Conservation (phyloP, 163 green algal genomes). For the Chlorella variabilis region DNA sequence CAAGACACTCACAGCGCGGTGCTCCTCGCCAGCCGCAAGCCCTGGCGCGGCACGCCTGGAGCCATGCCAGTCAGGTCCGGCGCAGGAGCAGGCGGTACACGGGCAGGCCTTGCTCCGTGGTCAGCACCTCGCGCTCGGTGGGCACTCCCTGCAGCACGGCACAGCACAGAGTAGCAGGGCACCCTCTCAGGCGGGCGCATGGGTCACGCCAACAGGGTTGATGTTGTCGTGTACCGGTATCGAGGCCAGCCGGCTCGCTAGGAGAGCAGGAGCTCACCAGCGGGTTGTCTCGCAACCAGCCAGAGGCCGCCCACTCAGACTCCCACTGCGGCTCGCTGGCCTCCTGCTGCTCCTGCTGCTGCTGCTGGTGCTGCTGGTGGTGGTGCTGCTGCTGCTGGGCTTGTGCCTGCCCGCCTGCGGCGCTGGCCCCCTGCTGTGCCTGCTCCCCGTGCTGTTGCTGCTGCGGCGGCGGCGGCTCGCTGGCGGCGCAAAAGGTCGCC, state of each 20-base stretch:
- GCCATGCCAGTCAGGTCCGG: constrained; percentile 22
- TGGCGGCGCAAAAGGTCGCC: constrained; percentile 7
- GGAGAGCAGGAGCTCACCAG: no score
- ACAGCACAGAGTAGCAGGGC: neutral
- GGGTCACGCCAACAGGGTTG: neutral
- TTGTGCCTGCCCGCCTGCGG: neutral
- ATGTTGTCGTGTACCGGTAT: no score
- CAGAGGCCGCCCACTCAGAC: constrained; percentile 57
- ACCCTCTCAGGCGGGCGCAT: neutral
- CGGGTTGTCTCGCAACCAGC: constrained; percentile 77
- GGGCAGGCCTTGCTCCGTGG: constrained; percentile 23
- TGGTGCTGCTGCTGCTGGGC: constrained; percentile 22
- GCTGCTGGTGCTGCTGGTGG: constrained; percentile 32
- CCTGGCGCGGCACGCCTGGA: no score
- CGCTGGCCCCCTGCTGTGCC: constrained; percentile 9
- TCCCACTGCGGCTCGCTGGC: constrained; percentile 25
- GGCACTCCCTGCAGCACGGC: constrained; percentile 60
- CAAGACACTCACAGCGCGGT: neutral
- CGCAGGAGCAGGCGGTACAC: constrained; percentile 75
- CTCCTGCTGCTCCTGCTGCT: constrained; percentile 11
- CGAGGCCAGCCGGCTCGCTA: no score
- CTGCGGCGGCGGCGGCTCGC: neutral
- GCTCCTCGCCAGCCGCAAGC: neutral
- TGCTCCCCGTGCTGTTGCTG: constrained; percentile 24
- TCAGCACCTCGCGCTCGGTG: constrained; percentile 81